Base-by-base conservation (phyloP, 2,329 filamentous ascomycete genomes). In the Bretziella fagacearum region DNA sequence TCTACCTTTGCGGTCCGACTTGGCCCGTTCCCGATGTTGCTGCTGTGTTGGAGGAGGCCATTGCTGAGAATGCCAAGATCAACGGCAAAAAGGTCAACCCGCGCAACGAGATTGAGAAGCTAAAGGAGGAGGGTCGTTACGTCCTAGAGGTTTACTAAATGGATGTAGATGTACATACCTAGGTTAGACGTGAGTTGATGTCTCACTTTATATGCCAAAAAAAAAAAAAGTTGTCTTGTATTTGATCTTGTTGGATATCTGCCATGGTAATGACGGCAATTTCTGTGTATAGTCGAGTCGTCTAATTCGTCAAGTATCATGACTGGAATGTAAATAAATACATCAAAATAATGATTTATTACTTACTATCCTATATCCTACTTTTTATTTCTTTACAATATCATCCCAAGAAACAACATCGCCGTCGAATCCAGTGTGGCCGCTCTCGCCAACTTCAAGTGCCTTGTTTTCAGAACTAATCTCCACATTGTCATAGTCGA, bases 11-110 rank as follows among this genome's bases (percentile, higher is more conserved):
- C 61, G 91, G 91, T 37, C 91, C 91, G 25, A 98, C 91, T 1
- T 98, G 91, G 91, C 91, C 91, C 10, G 91, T 98, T 47, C 91
- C 91, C 5, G 91, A 98, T 65, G 89, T 98, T 46, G 95, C 87
- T 1, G 79, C 79, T 54, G 91, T 98, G 52, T 67, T 98, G 50
- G 79, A 93, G 72, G 91, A 98, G 70, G 89, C 89, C 18, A 85
- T 96, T 55, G 77, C 77, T 41, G 67, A 69, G 26, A 81, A 94
- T 58, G 84, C 79, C 40, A 78, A 76, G 70, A 64, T 63, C 42
- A 68, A 62, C 52, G 76, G 77, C 48, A 84, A 81, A 69, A 95
- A 89, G 77, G 72, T 93, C 33, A 86, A 94, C 59, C 68, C 81
- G 2, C 71, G 72, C 56, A 87, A 87, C 71, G 86, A 93, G 71